Conservation (phyloP, 495 filamentous ascomycete genomes). For the Neurospora sp. region DNA sequence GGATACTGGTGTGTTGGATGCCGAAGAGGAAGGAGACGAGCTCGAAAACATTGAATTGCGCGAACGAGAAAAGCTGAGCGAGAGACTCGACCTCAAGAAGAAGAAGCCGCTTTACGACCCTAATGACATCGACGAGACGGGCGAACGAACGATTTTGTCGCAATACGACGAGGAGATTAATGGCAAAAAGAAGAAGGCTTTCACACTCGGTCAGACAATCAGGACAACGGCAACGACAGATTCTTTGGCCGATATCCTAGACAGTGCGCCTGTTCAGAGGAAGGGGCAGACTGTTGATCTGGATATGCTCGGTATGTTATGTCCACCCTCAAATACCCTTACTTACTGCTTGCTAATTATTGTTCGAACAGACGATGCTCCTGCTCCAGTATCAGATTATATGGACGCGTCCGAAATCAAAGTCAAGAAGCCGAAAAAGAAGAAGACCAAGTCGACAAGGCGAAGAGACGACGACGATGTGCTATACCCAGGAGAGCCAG, state of each 20-base stretch:
- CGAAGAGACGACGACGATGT: conserved; percentile 74
- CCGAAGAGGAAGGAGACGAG: conserved; percentile 87
- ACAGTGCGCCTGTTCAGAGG: conserved; percentile 39
- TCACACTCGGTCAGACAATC: conserved; percentile 72
- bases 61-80: conserved; percentile 66
- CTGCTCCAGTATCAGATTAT: conserved; percentile 65
- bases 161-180: conserved; percentile 96
- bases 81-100: conserved; percentile 81
- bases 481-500: conserved; percentile 39
- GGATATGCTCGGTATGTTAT: conserved; percentile 47
- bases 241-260: conserved; percentile 44
- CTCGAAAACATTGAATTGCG: conserved; percentile 71
- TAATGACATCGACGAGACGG: conserved; percentile 57
- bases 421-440: conserved; percentile 88
- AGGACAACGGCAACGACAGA: conserved; percentile 59
- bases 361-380: conserved; percentile 43
- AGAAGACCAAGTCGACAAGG: conserved; percentile 68
- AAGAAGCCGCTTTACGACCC: conserved; percentile 86
- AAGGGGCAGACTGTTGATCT: conserved; percentile 66
- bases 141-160: conserved; percentile 54
- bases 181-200: conserved; percentile 81
- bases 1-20: conserved; percentile 74
- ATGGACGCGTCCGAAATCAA: conserved; percentile 77
- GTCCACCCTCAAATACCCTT: not conserved
- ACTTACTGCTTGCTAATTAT: conserved; percentile 13